Percentiles rank a stretch among this genome's conserved stretches.
Evolutionary conservation across 148 eudicot genomes (phyloP).

Genomic region (Dysphania ambrosioides): DNA sequence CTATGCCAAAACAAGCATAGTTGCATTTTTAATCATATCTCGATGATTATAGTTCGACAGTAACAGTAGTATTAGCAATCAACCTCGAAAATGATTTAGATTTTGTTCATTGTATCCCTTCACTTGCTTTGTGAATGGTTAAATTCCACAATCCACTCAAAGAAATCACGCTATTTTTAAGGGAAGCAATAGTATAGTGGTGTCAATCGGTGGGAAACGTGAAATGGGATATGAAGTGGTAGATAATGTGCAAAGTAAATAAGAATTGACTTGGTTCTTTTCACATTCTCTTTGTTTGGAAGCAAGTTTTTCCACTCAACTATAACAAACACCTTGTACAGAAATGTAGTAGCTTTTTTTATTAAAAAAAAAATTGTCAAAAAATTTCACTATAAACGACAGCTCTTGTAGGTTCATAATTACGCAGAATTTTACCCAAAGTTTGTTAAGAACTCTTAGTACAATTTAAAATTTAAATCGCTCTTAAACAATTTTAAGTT

Average conservation of each 20-base stretch:
- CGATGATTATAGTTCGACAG: not conserved
- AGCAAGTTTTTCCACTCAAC: not conserved
- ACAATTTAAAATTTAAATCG: too few relatives aligned
- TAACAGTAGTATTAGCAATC: not conserved
- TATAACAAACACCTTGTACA: not conserved
- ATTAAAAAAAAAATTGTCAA: too few relatives aligned
- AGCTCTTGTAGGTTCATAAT: too few relatives aligned
- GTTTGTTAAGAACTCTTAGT: too few relatives aligned
- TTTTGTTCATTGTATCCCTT: not conserved
- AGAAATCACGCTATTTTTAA: not conserved
- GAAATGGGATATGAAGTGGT: not conserved
- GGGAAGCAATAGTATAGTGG: not conserved
- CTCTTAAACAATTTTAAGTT: too few relatives aligned
- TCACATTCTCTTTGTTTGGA: not conserved
- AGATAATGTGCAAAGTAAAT: not conserved
- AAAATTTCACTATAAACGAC: too few relatives aligned
- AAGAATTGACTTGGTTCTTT: not conserved
- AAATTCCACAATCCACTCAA: constrained; percentile 1
- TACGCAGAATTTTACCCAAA: too few relatives aligned
- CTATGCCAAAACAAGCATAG: constrained; percentile 20
- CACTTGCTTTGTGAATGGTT: not conserved
- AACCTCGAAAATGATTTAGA: not conserved
- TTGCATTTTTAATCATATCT: constrained; percentile 2
- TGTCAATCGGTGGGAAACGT: not conserved
- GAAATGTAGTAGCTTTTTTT: too few relatives aligned